A percentile compares a stretch with the other conserved stretches of the same genome.
phyloP scores from a whole-genome alignment of 257 asterid species.

The Pogostemon cablin region DNA sequence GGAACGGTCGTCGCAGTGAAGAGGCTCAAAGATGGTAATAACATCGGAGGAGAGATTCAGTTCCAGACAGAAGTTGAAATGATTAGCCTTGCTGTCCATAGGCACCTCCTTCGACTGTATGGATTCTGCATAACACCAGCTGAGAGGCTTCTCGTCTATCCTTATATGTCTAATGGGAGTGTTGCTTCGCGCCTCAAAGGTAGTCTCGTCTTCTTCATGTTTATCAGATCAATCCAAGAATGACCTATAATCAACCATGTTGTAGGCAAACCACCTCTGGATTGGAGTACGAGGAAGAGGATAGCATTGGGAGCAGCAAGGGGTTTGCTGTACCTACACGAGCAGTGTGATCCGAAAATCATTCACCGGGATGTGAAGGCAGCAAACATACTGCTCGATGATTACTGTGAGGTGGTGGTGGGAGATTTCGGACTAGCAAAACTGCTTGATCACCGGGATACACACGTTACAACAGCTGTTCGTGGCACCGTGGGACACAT shows the following conservation, averaged over 20 bases:
- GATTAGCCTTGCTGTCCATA: conserved; percentile 94
- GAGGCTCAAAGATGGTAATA: conserved; percentile 79
- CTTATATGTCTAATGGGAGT: conserved; percentile 95
- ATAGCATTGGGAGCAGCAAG: conserved; percentile 94
- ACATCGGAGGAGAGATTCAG: conserved; percentile 78
- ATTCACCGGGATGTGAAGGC: conserved; percentile 99
- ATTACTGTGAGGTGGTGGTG: conserved; percentile 84
- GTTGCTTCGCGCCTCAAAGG: conserved; percentile 91
- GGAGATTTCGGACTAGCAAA: conserved; percentile 98
- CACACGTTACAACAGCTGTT: conserved; percentile 96
- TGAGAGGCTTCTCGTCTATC: conserved; percentile 85
- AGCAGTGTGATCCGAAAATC: conserved; percentile 96
- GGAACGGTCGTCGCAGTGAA: conserved; percentile 89
- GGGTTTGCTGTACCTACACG: conserved; percentile 88
- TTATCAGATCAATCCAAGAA: too few relatives aligned
- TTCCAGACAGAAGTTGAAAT: conserved; percentile 94
- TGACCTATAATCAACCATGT: too few relatives aligned
- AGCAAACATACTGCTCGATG: conserved; percentile 90
- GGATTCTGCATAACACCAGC: conserved; percentile 79
- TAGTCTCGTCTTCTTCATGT: too few relatives aligned
- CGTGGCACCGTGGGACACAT: conserved; percentile 98
- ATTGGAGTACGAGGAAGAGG: conserved; percentile 82
- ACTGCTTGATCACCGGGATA: conserved; percentile 85
- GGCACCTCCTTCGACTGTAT: conserved; percentile 78
- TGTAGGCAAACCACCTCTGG: conserved; percentile 68